Base-by-base conservation (phyloP, 2,329 filamentous ascomycete species). In the Taxawa tesnikishii region DNA sequence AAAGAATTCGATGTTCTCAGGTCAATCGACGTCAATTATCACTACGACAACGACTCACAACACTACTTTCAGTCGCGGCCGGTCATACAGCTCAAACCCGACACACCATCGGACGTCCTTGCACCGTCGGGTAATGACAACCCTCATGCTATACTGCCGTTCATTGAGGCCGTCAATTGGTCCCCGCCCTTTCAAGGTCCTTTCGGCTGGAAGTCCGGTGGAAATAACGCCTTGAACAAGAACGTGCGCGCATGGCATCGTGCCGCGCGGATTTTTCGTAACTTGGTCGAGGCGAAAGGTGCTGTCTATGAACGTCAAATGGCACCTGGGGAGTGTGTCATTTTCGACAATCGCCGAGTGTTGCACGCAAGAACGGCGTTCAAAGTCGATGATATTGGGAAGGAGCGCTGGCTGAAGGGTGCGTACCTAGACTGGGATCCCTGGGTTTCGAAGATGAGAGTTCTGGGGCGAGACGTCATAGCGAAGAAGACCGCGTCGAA, bases 291-390 rank as follows among this genome's bases (percentile, higher is more conserved):
- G 41, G 49, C 62, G 1, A 57, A 66, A 0, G 50, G 60, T 4
- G 71, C 71, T 38, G 56, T 84, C 32, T 79, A 78, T 48, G 68
- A 88, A 60, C 65, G 79, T 37, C 79, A 79, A 55, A 63, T 94
- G 54, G 62, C 74, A 33, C 75, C 81, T 4, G 90, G 88, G 3
- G 82, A 94, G 48, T 93, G 84, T 50, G 85, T 87, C 9, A 68
- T 98, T n/a, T 96, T 98, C 50, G 79, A 93, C 52, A 96, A 96
- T 50, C 60, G 75, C 37, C 68, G 88, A 12, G 67, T 93, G n/a
- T 56, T 93, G 49, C 90, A 96, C 60, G 88, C 85, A 0, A 67
- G 90, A 4, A 69, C 65, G 11, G 72, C 75, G 17, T 96, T 96
- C 55, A 75, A 87, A 45, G 58, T 68, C 1, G 57, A 56, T 0